Percentiles rank a stretch among this genome's conserved stretches.
phyloP scores from a whole-genome alignment of 1,284 basidiomycete genomes.

The Ustilago crameri region DNA sequence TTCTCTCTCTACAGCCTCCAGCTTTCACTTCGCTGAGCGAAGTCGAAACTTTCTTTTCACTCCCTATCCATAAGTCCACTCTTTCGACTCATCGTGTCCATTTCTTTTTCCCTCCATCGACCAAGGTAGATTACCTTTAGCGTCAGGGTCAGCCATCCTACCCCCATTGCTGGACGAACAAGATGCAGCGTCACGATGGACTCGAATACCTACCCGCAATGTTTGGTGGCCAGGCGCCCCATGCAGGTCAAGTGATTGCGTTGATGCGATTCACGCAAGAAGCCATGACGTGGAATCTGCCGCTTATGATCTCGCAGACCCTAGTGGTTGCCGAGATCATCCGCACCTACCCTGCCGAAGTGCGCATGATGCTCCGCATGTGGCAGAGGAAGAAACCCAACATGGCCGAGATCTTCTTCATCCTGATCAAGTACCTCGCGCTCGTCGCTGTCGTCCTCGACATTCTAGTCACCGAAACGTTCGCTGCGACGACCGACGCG shows the following conservation, averaged over 20 bases:
- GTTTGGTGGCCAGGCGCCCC: constrained; percentile 16
- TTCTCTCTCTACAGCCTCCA: not conserved
- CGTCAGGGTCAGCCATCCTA: constrained; percentile 3
- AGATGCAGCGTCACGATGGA: constrained; percentile 45
- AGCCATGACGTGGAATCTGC: constrained; percentile 32
- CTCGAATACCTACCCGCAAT: constrained; percentile 23
- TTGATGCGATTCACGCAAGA: constrained; percentile 33
- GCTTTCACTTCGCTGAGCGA: constrained; percentile 12
- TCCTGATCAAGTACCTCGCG: constrained; percentile 43
- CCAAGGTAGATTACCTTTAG: not conserved
- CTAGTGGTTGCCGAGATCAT: constrained; percentile 38
- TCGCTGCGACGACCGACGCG: constrained; percentile 16
- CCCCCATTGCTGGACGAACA: not conserved
- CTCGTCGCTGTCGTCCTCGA: constrained; percentile 29
- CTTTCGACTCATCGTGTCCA: not conserved
- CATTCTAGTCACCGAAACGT: constrained; percentile 34
- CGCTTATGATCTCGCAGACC: constrained; percentile 28
- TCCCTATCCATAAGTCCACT: not conserved
- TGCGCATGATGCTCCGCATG: constrained; percentile 29
- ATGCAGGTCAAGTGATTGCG: constrained; percentile 19
- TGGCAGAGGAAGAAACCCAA: constrained; percentile 30
- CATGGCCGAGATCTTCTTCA: constrained; percentile 50
- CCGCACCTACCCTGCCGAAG: constrained; percentile 39
- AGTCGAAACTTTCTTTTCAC: constrained; percentile 1
- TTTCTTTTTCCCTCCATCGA: constrained; percentile 1